Evolutionary conservation across 768 basidiomycete species (phyloP), one percentile per base, ranked within the genome.

Genomic region (Atractiella rhizophila): DNA sequence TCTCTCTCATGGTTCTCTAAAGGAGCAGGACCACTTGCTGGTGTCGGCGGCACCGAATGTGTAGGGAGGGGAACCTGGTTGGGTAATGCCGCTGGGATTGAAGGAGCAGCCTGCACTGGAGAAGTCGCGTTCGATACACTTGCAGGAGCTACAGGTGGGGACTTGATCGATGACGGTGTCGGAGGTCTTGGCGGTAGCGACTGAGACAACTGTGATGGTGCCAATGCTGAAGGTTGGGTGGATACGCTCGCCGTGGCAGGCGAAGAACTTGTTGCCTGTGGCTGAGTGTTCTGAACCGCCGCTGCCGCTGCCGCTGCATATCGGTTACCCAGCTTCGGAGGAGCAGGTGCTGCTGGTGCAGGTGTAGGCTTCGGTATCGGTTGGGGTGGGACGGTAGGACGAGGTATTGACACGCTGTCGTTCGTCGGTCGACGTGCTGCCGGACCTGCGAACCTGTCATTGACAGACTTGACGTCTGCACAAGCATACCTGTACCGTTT

Each of bases 251-350:
- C 43, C 27, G 57, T 38, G n/a, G 59, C 55, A 40, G 66, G 62
- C 27, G 49, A 38, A 13, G 42, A 20, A 25, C 35, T 28, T 20
- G 37, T 23, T 28, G 52, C 18, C 21, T 44, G 33, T 30, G 41
- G 40, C n/a, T 53, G 43, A 30, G 56, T 40, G 24, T 62, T 51
- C 8, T 60, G 54, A 18, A 68, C 65, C 5, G 68, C 68, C 5
- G 68, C 68, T 1, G 82, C 85, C 2, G 83, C 86, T 0, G 82
- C 83, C n/a, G 81, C 71, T 25, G 88, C 76, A 56, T 91, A 91
- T 37, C 77, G 68, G 54, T 86, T 78, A 11, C 82, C 76, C 32
- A 81, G 76, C 42, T 33, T 30, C 28, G 34, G 21, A 2, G 45
- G 48, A 35, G 66, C 57, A 25, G 64, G 65, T 30, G 45, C 49